These are phyloP conservation scores for Rhodotorula diobovata DNA, from an alignment of 768 basidiomycete genomes.

Conservation along the genomic window DNA sequence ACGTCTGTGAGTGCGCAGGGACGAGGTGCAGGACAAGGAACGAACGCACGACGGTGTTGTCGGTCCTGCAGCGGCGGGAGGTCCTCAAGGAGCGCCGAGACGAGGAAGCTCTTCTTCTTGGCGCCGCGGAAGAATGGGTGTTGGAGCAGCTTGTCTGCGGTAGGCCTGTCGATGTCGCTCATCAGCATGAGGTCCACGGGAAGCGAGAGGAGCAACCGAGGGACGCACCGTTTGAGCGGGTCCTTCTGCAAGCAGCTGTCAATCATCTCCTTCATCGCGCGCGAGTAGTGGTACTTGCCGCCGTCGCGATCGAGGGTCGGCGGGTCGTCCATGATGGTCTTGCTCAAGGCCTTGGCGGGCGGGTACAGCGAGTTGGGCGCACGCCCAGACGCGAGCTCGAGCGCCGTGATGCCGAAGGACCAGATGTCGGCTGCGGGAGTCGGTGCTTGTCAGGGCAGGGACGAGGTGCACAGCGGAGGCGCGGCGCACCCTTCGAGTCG, in stretches of 20 bases:
- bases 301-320: conserved; percentile 71
- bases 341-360: conserved; percentile 66
- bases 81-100: conserved; percentile 60
- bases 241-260: conserved; percentile 80
- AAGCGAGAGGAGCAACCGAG: no score
- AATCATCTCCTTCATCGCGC: conserved; percentile 74
- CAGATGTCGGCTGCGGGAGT: conserved; percentile 74
- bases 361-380: conserved; percentile 77
- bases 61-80: conserved; percentile 40
- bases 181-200: background rate
- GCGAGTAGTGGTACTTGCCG: conserved; percentile 69
- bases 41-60: conserved; percentile 32
- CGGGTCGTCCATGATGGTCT: conserved; percentile 73
- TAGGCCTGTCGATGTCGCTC: conserved; percentile 56
- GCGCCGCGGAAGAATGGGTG: conserved; percentile 72
- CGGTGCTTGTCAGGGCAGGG: background rate
- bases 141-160: conserved; percentile 69
- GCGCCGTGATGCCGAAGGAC: conserved; percentile 92
- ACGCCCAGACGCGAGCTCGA: conserved; percentile 80
- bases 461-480: background rate
- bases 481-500: conserved; percentile 51
- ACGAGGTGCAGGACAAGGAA: background rate
- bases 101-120: conserved; percentile 73
- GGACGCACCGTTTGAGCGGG: conserved; percentile 63
- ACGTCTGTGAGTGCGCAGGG: no score